Evolutionary conservation across 164 flowering plant species (phyloP).

Genomic region (Vitis rotundifolia): DNA sequence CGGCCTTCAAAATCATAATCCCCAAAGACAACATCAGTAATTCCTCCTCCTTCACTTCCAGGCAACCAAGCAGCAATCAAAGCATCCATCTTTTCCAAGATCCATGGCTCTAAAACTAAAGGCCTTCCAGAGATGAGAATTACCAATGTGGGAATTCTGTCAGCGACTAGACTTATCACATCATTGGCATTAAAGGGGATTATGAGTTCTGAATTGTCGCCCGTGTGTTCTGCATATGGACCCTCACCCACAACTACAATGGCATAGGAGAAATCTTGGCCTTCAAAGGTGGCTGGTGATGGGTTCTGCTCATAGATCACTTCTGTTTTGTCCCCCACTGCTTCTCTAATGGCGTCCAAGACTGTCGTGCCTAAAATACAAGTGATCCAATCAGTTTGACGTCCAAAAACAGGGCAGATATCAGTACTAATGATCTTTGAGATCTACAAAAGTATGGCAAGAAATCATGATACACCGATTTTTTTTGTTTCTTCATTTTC

Average conservation of each 20-base stretch:
- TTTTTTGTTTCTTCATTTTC: too few species aligned
- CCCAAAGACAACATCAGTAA: conserved; percentile 78
- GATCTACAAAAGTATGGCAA: too few species aligned
- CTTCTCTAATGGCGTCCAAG: conserved; percentile 62
- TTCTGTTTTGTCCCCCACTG: conserved; percentile 56
- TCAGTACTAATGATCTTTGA: too few species aligned
- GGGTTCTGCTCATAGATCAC: conserved; percentile 59
- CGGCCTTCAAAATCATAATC: conserved; percentile 66
- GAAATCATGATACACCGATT: too few species aligned
- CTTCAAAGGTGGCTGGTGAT: conserved; percentile 45
- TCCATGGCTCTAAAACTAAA: conserved; percentile 52
- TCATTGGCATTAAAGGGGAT: conserved; percentile 64
- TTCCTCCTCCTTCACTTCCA: conserved; percentile 76
- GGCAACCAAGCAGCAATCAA: conserved; percentile 88
- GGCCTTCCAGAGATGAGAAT: conserved; percentile 83
- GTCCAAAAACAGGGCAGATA: background rate
- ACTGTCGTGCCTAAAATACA: conserved; percentile 65
- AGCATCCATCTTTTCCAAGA: conserved; percentile 65
- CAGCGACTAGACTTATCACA: conserved; percentile 44
- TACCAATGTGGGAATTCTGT: conserved; percentile 64
- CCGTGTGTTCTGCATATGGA: conserved; percentile 71
- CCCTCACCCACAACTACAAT: conserved; percentile 80
- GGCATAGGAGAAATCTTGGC: conserved; percentile 58
- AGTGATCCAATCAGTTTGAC: conserved; percentile 2
- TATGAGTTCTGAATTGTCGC: conserved; percentile 61